Conservation (phyloP, 2,329 filamentous ascomycete species). For the Neopestalotiopsis rosae region DNA sequence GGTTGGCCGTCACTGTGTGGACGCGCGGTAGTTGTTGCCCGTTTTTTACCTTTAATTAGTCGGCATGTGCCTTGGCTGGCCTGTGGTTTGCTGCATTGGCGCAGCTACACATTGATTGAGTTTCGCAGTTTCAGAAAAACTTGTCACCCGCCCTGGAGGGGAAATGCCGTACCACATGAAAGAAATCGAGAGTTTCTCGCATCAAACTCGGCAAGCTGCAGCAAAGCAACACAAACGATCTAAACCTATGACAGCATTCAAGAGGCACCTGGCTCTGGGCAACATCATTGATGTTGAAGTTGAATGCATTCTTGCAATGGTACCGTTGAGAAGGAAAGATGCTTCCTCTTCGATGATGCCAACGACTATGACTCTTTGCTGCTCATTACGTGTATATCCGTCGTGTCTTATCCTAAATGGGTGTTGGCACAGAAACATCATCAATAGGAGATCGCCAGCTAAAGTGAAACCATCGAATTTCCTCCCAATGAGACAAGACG, state of each 20-base stretch:
- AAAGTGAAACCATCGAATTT: slow-evolving; percentile 15
- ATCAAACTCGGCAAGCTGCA: background rate
- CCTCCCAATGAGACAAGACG: slow-evolving; percentile 7
- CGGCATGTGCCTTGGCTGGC: background rate
- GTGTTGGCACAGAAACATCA: slow-evolving; percentile 13
- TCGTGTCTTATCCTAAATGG: background rate
- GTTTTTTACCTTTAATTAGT: background rate
- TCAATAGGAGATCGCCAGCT: background rate
- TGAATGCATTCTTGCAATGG: background rate
- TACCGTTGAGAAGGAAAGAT: background rate
- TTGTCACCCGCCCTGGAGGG: background rate
- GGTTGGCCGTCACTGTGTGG: background rate
- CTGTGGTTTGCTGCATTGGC: slow-evolving; percentile 1
- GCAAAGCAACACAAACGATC: background rate
- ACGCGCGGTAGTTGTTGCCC: background rate
- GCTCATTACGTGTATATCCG: background rate
- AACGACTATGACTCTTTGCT: background rate
- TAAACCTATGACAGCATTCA: background rate
- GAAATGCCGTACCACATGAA: background rate
- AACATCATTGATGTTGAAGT: background rate
- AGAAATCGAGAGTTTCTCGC: background rate
- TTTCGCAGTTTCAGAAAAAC: background rate
- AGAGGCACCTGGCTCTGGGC: background rate
- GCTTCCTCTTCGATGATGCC: background rate
- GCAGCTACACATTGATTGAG: slow-evolving; percentile 1